phyloP scores from a whole-genome alignment of 768 basidiomycete species.

The Lentinus tigrinus region DNA sequence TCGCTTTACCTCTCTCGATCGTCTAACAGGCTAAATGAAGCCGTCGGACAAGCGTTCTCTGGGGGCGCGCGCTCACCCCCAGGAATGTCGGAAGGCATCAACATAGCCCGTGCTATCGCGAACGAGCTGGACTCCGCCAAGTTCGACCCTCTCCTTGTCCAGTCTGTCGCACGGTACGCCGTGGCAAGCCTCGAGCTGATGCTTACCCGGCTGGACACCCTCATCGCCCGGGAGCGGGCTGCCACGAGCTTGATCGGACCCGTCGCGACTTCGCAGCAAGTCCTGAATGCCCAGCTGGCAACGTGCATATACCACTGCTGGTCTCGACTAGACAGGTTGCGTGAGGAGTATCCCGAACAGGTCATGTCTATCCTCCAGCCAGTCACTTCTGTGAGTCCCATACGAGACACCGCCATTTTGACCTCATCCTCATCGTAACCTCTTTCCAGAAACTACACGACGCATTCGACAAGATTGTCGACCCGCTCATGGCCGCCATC shows the following conservation, averaged over 20 bases:
- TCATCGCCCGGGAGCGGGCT: slow-evolving; percentile 74
- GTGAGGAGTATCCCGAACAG: slow-evolving; percentile 62
- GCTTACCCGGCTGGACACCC: slow-evolving; percentile 56
- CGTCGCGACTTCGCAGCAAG: slow-evolving; percentile 74
- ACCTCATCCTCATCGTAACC: not conserved
- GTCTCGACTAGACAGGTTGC: slow-evolving; percentile 61
- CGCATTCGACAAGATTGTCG: slow-evolving; percentile 55
- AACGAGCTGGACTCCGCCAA: slow-evolving; percentile 93
- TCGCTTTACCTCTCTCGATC: slow-evolving; percentile 86
- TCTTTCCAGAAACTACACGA: slow-evolving; percentile 45
- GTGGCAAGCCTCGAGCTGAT: slow-evolving; percentile 69
- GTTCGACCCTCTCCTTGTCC: slow-evolving; percentile 88
- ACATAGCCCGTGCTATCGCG: slow-evolving; percentile 70
- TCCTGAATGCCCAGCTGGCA: slow-evolving; percentile 73
- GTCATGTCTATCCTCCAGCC: slow-evolving; percentile 57
- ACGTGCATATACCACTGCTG: slow-evolving; percentile 80
- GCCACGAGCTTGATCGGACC: slow-evolving; percentile 76
- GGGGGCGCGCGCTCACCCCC: slow-evolving; percentile 71
- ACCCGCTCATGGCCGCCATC: slow-evolving; percentile 66
- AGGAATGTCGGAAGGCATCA: slow-evolving; percentile 71
- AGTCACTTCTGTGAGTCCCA: slow-evolving; percentile 53
- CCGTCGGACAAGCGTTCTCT: slow-evolving; percentile 73
- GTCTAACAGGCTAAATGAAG: slow-evolving; percentile 80
- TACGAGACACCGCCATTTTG: too few species aligned
- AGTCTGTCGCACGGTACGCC: slow-evolving; percentile 74